Conservation (phyloP, 768 basidiomycete species). For the Trametes meyenii region DNA sequence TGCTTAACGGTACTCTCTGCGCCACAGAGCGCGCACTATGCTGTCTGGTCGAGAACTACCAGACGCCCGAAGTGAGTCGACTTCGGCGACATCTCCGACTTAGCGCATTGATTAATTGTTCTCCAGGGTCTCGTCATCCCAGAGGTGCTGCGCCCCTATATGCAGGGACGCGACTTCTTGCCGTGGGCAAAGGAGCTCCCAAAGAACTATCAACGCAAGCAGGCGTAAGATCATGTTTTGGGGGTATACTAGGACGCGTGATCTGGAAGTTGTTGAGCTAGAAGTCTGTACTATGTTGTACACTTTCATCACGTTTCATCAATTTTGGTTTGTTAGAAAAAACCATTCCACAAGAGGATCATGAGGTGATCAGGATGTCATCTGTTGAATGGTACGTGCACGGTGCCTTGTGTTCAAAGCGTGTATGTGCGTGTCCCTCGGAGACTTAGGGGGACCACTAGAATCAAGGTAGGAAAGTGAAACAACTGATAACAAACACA, state of each 20-base stretch:
- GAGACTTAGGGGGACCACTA: too few species aligned
- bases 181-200: conserved; percentile 84
- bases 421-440: too few species aligned
- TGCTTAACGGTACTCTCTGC: conserved; percentile 97
- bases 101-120: background rate
- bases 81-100: background rate
- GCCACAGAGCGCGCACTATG: conserved; percentile 97
- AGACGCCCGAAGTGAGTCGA: conserved; percentile 82
- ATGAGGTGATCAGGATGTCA: background rate
- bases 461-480: background rate
- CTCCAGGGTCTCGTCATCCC: conserved; percentile 86
- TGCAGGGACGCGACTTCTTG: conserved; percentile 92
- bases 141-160: conserved; percentile 88
- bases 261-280: background rate
- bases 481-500: background rate
- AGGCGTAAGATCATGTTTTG: conserved; percentile 35
- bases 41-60: conserved; percentile 98
- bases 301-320: background rate
- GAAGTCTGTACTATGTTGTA: conserved; percentile 13
- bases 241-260: background rate
- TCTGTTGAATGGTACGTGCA: too few species aligned
- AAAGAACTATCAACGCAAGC: conserved; percentile 78
- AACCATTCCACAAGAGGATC: background rate
- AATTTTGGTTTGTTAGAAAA: background rate
- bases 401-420: background rate